A percentile compares a stretch with the other conserved stretches of the same genome.
phyloP scores from a whole-genome alignment of 2,329 filamentous ascomycete genomes.

The Fusarium decemcellulare region DNA sequence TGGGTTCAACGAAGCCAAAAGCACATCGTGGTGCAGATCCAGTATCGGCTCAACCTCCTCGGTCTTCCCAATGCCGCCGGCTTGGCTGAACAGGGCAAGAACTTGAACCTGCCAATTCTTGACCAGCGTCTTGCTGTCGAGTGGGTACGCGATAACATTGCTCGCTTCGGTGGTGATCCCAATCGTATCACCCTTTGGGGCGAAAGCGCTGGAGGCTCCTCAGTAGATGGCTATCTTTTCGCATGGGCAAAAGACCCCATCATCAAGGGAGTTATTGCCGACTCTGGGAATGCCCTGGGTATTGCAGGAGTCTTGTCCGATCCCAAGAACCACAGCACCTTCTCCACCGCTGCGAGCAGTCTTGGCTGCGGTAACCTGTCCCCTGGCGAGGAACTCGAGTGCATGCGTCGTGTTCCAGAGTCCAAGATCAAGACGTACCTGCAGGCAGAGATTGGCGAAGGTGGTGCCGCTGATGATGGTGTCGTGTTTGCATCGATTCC shows the following conservation, averaged over 20 bases:
- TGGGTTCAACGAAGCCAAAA: constrained; percentile 38
- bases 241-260: constrained; percentile 32
- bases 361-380: constrained; percentile 14
- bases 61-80: constrained; percentile 30
- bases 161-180: constrained; percentile 35
- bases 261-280: constrained; percentile 31
- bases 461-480: constrained; percentile 34
- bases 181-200: constrained; percentile 38
- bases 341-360: constrained; percentile 17
- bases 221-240: constrained; percentile 33
- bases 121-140: constrained; percentile 40
- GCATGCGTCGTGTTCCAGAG: constrained; percentile 25
- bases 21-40: constrained; percentile 35
- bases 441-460: constrained; percentile 21
- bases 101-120: constrained; percentile 33
- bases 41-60: constrained; percentile 36
- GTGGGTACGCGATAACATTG: constrained; percentile 38
- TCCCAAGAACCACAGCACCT: constrained; percentile 20
- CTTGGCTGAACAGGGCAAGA: background rate
- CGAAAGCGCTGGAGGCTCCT: constrained; percentile 34
- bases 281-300: constrained; percentile 35
- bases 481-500: constrained; percentile 19
- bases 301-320: constrained; percentile 18
- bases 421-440: constrained; percentile 24
- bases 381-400: constrained; percentile 13